These are phyloP conservation scores for Pistacia integerrima DNA, from an alignment of 345 rosid genomes.

Conservation along the genomic window DNA sequence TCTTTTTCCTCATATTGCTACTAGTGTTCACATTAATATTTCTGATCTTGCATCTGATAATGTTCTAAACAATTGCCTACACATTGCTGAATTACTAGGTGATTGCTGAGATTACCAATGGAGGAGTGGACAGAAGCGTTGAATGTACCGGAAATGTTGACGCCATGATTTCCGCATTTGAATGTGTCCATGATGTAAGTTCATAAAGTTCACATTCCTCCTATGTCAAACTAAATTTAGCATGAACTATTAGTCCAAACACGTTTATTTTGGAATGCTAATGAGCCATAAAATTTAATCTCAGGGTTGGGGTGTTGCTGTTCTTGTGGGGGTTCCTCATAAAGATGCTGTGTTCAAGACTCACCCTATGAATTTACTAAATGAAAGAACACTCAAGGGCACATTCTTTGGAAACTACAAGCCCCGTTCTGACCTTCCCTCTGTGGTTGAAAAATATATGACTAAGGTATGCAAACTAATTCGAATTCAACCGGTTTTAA, in stretches of 20 bases:
- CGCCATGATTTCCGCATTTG: slow-evolving; percentile 56
- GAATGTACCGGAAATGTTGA: slow-evolving; percentile 43
- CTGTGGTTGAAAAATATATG: slow-evolving; percentile 53
- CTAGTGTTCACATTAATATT: not conserved
- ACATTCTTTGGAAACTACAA: slow-evolving; percentile 69
- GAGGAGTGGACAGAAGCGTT: slow-evolving; percentile 50
- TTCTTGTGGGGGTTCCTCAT: slow-evolving; percentile 51
- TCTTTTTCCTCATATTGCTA: not conserved
- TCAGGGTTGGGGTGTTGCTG: slow-evolving; percentile 66
- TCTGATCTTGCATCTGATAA: not conserved
- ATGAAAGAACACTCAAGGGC: slow-evolving; percentile 56
- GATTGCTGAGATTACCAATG: slow-evolving; percentile 41
- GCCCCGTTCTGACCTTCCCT: slow-evolving; percentile 50
- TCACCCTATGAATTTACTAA: slow-evolving; percentile 44
- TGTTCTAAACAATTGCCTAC: not conserved
- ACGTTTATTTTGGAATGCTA: not conserved
- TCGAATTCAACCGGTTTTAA: not conserved
- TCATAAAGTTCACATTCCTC: not conserved
- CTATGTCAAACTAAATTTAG: too few relatives aligned
- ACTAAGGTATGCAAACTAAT: slow-evolving; percentile 29
- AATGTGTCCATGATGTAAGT: slow-evolving; percentile 54
- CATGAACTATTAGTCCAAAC: too few relatives aligned
- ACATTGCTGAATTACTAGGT: slow-evolving; percentile 21
- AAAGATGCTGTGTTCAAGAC: slow-evolving; percentile 55
- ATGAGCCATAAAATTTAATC: too few relatives aligned